Conservation (phyloP, 768 basidiomycete species). For the Hypholoma sublateritium region DNA sequence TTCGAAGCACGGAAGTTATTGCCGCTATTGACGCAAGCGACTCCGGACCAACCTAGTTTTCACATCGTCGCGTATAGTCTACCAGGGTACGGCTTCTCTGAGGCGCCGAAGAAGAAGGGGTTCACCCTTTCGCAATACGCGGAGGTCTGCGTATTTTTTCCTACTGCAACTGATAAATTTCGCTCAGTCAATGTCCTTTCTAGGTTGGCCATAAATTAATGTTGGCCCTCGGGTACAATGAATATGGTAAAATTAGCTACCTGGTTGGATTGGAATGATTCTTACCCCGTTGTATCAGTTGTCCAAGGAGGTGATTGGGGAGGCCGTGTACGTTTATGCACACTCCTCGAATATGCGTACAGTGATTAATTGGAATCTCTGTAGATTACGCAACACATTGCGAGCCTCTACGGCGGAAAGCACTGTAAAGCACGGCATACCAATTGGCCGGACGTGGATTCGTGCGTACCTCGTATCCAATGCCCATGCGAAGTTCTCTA, state of each 20-base stretch:
- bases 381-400: conserved; percentile 28
- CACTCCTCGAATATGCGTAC: neutral
- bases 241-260: conserved; percentile 40
- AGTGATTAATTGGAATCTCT: conserved; percentile 19
- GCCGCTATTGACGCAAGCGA: conserved; percentile 44
- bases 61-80: conserved; percentile 60
- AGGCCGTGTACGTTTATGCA: conserved; percentile 22
- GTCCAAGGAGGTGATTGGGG: conserved; percentile 55
- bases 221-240: conserved; percentile 46
- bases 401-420: conserved; percentile 28
- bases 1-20: conserved; percentile 58
- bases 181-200: neutral
- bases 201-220: conserved; percentile 43
- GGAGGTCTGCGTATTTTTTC: conserved; percentile 28
- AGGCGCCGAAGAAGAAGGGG: conserved; percentile 51
- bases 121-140: conserved; percentile 48
- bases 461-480: neutral
- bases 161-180: neutral
- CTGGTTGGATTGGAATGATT: conserved; percentile 30
- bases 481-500: no score
- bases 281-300: conserved; percentile 23
- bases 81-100: conserved; percentile 64
- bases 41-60: conserved; percentile 52
- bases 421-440: conserved; percentile 53
- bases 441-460: conserved; percentile 37